phyloP scores from a whole-genome alignment of 306 rosid genomes.

The Ormosia emarginata region DNA sequence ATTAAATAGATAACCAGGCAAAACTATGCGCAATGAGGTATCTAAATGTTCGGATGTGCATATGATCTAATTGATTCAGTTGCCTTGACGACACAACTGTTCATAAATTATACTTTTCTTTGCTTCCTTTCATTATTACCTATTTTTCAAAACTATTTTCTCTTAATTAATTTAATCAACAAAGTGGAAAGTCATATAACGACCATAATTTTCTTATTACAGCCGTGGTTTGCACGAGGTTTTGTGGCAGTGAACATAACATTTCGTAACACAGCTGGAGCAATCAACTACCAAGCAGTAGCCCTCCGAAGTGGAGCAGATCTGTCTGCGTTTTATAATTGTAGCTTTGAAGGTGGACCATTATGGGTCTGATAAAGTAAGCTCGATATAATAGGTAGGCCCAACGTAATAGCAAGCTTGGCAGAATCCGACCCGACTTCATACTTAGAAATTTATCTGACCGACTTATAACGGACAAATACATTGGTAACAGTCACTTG shows the following conservation, averaged over 20 bases:
- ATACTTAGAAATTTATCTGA: no score
- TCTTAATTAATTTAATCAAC: background rate
- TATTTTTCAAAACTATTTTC: background rate
- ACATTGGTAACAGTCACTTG: no score
- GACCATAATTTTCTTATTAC: background rate
- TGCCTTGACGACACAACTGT: background rate
- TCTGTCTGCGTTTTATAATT: conserved; percentile 42
- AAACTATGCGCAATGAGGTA: background rate
- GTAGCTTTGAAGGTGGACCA: no score
- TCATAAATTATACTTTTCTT: background rate
- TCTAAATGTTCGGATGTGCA: background rate
- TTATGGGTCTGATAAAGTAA: no score
- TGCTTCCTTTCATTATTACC: background rate
- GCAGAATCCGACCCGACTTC: no score
- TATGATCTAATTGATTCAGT: background rate
- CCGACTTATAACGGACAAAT: no score
- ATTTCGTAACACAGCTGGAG: conserved; percentile 53
- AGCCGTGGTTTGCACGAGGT: conserved; percentile 47
- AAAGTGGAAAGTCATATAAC: background rate
- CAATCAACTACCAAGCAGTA: conserved; percentile 43
- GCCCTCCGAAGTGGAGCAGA: conserved; percentile 47
- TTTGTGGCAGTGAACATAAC: conserved; percentile 58
- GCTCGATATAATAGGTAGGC: no score
- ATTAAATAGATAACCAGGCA: background rate
- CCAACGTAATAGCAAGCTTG: no score